These are phyloP conservation scores for Cystobasidium sp. DNA, from an alignment of 1,284 basidiomycete genomes.

Conservation along the genomic window DNA sequence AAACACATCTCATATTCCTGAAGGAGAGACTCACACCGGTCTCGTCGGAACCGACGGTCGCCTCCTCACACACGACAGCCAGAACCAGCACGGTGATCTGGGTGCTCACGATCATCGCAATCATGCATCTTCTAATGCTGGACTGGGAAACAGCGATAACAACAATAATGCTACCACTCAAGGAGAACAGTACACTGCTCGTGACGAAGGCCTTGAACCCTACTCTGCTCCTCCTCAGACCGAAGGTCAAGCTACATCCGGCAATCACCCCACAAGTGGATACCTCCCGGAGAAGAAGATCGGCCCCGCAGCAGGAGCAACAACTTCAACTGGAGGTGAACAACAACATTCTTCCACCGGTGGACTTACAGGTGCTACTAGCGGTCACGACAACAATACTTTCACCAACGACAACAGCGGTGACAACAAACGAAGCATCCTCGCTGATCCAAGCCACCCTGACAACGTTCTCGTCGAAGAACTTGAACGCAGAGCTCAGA, in stretches of 20 bases:
- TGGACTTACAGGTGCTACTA: background rate
- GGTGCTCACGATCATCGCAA: background rate
- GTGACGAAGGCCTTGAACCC: slow-evolving; percentile 31
- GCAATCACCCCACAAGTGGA: background rate
- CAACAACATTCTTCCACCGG: background rate
- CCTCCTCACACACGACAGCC: background rate
- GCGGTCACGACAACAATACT: slow-evolving; percentile 3
- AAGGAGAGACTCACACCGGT: slow-evolving; percentile 11
- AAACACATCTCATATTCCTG: slow-evolving; percentile 10
- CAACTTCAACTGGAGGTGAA: background rate
- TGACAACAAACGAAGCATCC: slow-evolving; percentile 9
- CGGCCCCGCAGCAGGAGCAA: slow-evolving; percentile 17
- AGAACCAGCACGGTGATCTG: slow-evolving; percentile 6
- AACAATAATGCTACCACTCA: background rate
- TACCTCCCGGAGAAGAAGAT: slow-evolving; percentile 35
- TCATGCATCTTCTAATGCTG: background rate
- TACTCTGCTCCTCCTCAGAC: slow-evolving; percentile 27
- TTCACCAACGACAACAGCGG: background rate
- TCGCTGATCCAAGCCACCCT: slow-evolving; percentile 12
- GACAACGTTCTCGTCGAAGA: slow-evolving; percentile 3
- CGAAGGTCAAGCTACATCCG: background rate
- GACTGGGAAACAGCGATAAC: background rate
- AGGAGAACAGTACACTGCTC: slow-evolving; percentile 25
- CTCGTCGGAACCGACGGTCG: slow-evolving; percentile 12
- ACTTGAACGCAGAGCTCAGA: slow-evolving; percentile 13